phyloP scores from a whole-genome alignment of 371 early-diverging fungal genomes.

The Mucor circinelloides region DNA sequence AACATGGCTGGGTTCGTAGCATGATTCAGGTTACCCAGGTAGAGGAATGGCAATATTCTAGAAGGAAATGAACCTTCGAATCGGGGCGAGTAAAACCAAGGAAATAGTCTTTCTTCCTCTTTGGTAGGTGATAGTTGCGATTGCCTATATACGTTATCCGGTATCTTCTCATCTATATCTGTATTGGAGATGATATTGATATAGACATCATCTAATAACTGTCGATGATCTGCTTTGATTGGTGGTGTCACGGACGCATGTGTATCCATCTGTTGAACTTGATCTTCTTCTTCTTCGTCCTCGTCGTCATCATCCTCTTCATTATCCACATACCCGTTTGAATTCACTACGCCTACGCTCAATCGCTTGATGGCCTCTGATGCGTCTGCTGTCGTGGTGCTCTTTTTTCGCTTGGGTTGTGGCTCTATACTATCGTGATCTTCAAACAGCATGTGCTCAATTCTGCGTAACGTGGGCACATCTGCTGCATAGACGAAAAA shows the following conservation, averaged over 20 bases:
- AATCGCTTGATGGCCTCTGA: not conserved
- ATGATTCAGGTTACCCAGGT: constrained; percentile 68
- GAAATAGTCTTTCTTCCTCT: constrained; percentile 26
- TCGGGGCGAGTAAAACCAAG: constrained; percentile 64
- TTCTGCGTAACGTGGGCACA: constrained; percentile 41
- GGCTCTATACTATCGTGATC: constrained; percentile 25
- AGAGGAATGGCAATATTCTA: constrained; percentile 61
- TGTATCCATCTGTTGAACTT: not conserved
- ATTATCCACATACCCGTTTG: not conserved
- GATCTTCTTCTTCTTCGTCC: not conserved
- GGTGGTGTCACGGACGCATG: not conserved
- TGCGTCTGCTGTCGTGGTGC: not conserved
- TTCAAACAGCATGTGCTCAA: constrained; percentile 22
- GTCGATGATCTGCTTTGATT: constrained; percentile 6
- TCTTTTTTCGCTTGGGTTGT: constrained; percentile 18
- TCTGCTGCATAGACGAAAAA: constrained; percentile 68
- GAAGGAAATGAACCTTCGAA: constrained; percentile 74
- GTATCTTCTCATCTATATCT: constrained; percentile 18
- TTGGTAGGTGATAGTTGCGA: constrained; percentile 14
- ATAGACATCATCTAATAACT: constrained; percentile 25
- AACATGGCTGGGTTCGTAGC: constrained; percentile 67
- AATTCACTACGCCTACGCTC: not conserved
- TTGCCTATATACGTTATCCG: constrained; percentile 5
- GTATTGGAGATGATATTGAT: constrained; percentile 36
- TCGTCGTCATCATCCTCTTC: not conserved